Conservation (phyloP, 2,329 filamentous ascomycete genomes). For the Epicoccum nigrum region DNA sequence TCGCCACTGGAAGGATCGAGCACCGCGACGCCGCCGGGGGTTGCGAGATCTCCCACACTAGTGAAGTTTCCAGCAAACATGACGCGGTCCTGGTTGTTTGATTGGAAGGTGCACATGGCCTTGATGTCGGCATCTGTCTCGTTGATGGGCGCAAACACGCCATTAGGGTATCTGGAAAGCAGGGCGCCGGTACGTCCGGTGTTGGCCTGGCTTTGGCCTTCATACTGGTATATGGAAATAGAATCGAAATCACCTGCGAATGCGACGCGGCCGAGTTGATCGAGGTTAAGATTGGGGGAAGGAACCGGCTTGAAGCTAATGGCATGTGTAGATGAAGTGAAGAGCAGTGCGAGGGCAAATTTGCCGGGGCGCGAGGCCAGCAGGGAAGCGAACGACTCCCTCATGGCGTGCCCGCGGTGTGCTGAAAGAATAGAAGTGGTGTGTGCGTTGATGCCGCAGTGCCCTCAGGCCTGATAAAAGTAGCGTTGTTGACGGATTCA, state of each 20-base stretch:
- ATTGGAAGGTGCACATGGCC: conserved; percentile 82
- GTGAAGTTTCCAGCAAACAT: conserved; percentile 96
- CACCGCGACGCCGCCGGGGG: conserved; percentile 77
- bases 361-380: conserved; percentile 47
- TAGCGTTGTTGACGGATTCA: conserved; percentile 15
- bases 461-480: conserved; percentile 16
- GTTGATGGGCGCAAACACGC: conserved; percentile 75
- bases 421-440: conserved; percentile 28
- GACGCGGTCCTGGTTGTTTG: conserved; percentile 73
- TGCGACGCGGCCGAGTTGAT: conserved; percentile 78
- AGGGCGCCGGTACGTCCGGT: conserved; percentile 78
- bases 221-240: conserved; percentile 86
- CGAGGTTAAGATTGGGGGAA: conserved; percentile 76
- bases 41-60: conserved; percentile 76
- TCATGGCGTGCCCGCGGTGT: conserved; percentile 40
- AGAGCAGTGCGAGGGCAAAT: conserved; percentile 44
- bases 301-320: conserved; percentile 66
- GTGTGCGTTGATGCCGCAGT: conserved; percentile 16
- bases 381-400: conserved; percentile 45
- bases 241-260: conserved; percentile 89
- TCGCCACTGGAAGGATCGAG: conserved; percentile 75
- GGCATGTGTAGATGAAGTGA: conserved; percentile 39
- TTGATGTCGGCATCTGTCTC: conserved; percentile 83
- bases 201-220: conserved; percentile 74
- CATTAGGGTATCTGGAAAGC: conserved; percentile 82